These are phyloP conservation scores for Hyphopichia burtonii DNA, from an alignment of 1,139 yeast genomes.

Conservation along the genomic window DNA sequence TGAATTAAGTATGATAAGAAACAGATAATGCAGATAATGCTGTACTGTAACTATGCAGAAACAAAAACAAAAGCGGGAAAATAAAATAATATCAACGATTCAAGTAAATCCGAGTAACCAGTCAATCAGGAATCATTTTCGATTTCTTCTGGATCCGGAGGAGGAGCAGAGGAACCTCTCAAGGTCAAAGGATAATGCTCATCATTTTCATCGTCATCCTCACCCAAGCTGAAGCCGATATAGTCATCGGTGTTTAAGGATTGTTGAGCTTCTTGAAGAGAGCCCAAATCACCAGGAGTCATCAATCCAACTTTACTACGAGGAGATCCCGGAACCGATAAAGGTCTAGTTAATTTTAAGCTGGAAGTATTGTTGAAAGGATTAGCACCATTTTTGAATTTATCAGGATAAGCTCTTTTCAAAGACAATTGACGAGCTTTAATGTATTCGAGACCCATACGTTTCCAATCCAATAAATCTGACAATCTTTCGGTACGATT, in stretches of 20 bases:
- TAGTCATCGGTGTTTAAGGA: constrained; percentile 78
- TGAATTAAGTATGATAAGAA: neutral
- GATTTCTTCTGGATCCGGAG: constrained; percentile 11
- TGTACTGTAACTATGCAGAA: neutral
- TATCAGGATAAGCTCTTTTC: constrained; percentile 90
- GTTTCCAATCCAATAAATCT: constrained; percentile 93
- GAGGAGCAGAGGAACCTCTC: constrained; percentile 46
- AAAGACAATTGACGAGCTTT: constrained; percentile 92
- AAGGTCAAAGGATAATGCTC: constrained; percentile 43
- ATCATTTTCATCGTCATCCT: constrained; percentile 38
- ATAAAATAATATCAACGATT: neutral
- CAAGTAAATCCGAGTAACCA: too few relatives aligned
- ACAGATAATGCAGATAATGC: neutral
- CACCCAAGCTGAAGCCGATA: constrained; percentile 72
- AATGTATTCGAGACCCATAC: constrained; percentile 95
- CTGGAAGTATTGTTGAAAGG: constrained; percentile 56
- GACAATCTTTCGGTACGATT: constrained; percentile 93
- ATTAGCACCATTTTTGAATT: constrained; percentile 62
- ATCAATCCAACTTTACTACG: constrained; percentile 60
- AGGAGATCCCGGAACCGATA: constrained; percentile 96
- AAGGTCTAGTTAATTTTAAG: constrained; percentile 82
- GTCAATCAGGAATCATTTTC: neutral
- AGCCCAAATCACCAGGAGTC: constrained; percentile 99
- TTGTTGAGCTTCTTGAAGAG: constrained; percentile 83
- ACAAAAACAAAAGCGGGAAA: neutral